Percentiles rank a stretch among this genome's conserved stretches.
These are phyloP conservation scores for Brassica nigra DNA, from an alignment of 345 rosid genomes.

Conservation along the genomic window DNA sequence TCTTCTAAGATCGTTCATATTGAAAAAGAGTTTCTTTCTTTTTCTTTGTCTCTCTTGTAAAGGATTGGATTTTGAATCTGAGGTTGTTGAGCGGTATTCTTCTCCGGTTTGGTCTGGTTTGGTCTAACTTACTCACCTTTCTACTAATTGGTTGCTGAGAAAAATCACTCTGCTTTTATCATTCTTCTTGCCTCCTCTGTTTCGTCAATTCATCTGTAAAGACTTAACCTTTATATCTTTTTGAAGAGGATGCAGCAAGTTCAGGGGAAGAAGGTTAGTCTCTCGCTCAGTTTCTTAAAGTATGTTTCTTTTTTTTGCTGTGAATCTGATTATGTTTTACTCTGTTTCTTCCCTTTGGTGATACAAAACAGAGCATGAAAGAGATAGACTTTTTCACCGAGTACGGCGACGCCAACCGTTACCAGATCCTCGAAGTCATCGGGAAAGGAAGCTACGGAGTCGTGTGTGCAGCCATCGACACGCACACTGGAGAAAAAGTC, in stretches of 20 bases:
- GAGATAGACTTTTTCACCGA: slow-evolving; percentile 89
- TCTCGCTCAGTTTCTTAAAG: neutral
- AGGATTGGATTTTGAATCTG: neutral
- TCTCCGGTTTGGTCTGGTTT: slow-evolving; percentile 13
- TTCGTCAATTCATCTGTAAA: slow-evolving; percentile 11
- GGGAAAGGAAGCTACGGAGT: slow-evolving; percentile 99
- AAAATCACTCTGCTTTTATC: neutral
- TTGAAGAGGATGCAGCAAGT: slow-evolving; percentile 47
- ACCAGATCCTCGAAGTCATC: slow-evolving; percentile 80
- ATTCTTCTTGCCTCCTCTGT: neutral
- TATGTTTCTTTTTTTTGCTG: too few species aligned
- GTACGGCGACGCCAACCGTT: slow-evolving; percentile 96
- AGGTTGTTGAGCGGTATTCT: slow-evolving; percentile 23
- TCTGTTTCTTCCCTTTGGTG: neutral
- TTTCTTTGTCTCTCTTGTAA: neutral
- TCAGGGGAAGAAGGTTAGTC: slow-evolving; percentile 44
- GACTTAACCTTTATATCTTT: neutral
- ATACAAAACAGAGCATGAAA: slow-evolving; percentile 55
- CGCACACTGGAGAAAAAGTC: slow-evolving; percentile 89
- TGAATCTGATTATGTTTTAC: neutral
- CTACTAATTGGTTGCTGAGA: slow-evolving; percentile 29
- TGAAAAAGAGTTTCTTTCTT: neutral
- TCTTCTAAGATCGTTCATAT: slow-evolving; percentile 19
- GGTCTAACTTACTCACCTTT: slow-evolving; percentile 17
- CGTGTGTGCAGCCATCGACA: slow-evolving; percentile 96